Percentiles rank a stretch among this genome's conserved stretches.
Conservation (phyloP, 1,284 basidiomycete genomes). For the Puccinia hordei region DNA sequence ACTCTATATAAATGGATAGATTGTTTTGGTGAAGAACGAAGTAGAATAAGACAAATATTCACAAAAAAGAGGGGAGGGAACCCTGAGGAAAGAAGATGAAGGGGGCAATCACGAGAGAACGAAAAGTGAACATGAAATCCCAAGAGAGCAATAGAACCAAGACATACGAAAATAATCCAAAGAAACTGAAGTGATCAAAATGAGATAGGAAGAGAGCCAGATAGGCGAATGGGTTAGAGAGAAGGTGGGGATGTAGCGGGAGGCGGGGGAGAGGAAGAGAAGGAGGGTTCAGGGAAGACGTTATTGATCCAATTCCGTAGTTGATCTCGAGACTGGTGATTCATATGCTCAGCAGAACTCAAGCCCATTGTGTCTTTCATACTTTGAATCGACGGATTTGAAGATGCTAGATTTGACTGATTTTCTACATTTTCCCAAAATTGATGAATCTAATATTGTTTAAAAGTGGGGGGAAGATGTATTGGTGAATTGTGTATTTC, state of each 20-base stretch:
- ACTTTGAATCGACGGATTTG: not conserved
- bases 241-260: no score
- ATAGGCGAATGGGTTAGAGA: not conserved
- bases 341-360: not conserved
- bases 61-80: no score
- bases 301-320: constrained; percentile 31
- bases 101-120: no score
- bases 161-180: not conserved
- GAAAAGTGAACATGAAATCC: no score
- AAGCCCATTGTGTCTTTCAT: constrained; percentile 14
- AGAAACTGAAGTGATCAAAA: no score
- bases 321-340: constrained; percentile 7
- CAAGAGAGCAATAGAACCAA: no score
- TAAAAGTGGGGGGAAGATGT: not conserved
- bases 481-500: not conserved
- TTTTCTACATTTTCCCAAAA: constrained; percentile 27
- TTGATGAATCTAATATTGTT: not conserved
- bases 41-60: no score
- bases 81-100: no score
- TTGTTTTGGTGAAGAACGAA: no score
- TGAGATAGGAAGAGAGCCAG: not conserved
- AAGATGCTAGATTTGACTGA: constrained; percentile 8
- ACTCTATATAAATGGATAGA: no score
- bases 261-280: not conserved
- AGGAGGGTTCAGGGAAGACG: constrained; percentile 29